Evolutionary conservation across 257 asterid species (phyloP), one percentile per base, ranked within the genome.

Genomic region (Solanum acaule): DNA sequence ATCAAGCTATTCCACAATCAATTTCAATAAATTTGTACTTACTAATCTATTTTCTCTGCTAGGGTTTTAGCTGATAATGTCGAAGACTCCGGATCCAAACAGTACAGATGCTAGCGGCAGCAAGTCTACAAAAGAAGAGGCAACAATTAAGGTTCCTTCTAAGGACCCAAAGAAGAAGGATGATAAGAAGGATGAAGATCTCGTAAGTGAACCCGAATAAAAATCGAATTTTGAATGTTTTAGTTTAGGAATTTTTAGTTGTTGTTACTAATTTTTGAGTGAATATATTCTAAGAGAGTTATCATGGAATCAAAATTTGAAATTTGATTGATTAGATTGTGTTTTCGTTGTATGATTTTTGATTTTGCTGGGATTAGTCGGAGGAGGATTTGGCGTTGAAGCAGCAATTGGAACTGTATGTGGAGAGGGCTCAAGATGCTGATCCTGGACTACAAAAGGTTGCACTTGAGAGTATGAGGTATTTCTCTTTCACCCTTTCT

Each of bases 161-260:
- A 95, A 96, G 88, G 99, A 96, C 92, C 93, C 83, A 0, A 97
- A 96, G 91, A 96, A 95, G 93, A 96, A 96, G 94, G 98, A 96
- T n/a, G 99, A 96, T 13, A 94, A 95, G 92, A 95, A 96, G 65
- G 99, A 97, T 59, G 99, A 97, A 89, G 99, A 97, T 95, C 99
- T 96, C 31, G 99, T 97, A 89, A 92, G 99, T 91, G 12, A 70
- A 29, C 5, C 46, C 3, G 25, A 46, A 46, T 8, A 49, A 77
- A 44, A 23, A 6, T 37, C 7, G 14, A n/a, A 40, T 5, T 38
- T 77, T 77, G 12, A 14, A 38, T 23, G 12, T 77, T 40, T 85
- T 23, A 42, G 13, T 33, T 49, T 14, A 13, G 16, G 27, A n/a
- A 7, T 27, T 44, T 44, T 29, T 29, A 70, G 76, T 67, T 25